Percentiles rank a stretch among this genome's conserved stretches.
Conservation (phyloP, 2,329 filamentous ascomycete genomes). For the Arachnomyces sp. region DNA sequence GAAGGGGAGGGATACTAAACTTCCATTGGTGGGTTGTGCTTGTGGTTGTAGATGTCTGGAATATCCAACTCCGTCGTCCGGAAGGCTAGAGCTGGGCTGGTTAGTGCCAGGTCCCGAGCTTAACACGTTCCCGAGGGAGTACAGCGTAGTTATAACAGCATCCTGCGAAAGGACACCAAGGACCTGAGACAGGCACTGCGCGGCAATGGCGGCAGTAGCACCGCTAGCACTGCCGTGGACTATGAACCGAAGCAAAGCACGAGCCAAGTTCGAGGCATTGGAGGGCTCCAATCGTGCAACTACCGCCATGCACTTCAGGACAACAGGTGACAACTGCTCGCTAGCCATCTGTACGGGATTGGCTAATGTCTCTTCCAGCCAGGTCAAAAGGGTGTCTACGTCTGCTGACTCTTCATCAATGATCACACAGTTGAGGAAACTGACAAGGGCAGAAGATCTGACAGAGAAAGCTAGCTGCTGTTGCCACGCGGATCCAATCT, state of each 20-base stretch:
- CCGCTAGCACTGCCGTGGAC: conserved; percentile 69
- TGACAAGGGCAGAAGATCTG: conserved; percentile 71
- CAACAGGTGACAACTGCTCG: conserved; percentile 63
- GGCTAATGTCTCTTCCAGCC: conserved; percentile 74
- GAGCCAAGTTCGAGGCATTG: conserved; percentile 66
- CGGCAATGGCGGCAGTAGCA: conserved; percentile 64
- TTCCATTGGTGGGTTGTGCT: conserved; percentile 25
- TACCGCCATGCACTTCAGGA: conserved; percentile 73
- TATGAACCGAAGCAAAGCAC: conserved; percentile 75
- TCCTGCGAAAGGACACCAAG: conserved; percentile 80
- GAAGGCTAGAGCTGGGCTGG: conserved; percentile 28
- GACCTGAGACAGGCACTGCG: conserved; percentile 74
- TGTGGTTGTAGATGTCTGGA: conserved; percentile 38
- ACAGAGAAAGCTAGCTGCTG: conserved; percentile 78
- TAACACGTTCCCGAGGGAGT: conserved; percentile 90
- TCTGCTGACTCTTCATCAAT: conserved; percentile 76
- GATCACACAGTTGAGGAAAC: conserved; percentile 76
- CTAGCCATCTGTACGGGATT: conserved; percentile 79
- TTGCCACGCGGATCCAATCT: conserved; percentile 76
- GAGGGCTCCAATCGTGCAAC: conserved; percentile 66
- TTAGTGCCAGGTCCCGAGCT: conserved; percentile 58
- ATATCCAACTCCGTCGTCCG: conserved; percentile 36
- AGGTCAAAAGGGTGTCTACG: conserved; percentile 66
- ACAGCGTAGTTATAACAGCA: conserved; percentile 86
- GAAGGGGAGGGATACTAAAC: conserved; percentile 62